Conservation (phyloP, 1,139 yeast genomes). For the Nakaseomyces delphensis region DNA sequence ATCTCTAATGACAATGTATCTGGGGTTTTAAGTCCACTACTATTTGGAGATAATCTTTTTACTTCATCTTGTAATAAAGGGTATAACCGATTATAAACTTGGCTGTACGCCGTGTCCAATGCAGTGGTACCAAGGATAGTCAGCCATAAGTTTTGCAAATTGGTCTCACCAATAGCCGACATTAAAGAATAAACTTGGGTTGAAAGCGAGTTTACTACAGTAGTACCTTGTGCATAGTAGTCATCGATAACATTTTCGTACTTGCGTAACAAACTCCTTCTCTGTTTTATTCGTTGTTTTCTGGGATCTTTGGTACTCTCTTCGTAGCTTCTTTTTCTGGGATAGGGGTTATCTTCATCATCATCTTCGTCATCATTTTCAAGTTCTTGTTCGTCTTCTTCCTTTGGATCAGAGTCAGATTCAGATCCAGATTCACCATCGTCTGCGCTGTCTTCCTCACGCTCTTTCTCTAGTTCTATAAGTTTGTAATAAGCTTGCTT, state of each 20-base stretch:
- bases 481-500: constrained; percentile 48
- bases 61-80: constrained; percentile 82
- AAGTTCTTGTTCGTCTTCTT: constrained; percentile 29
- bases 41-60: constrained; percentile 47
- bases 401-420: constrained; percentile 26
- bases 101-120: constrained; percentile 64
- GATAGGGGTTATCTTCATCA: constrained; percentile 33
- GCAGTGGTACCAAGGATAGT: constrained; percentile 86
- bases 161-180: constrained; percentile 71
- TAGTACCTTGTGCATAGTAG: constrained; percentile 78
- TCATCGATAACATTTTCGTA: constrained; percentile 53
- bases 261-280: constrained; percentile 33
- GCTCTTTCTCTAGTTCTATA: constrained; percentile 33
- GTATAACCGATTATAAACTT: constrained; percentile 61
- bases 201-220: constrained; percentile 65
- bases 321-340: constrained; percentile 2
- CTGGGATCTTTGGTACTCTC: constrained; percentile 25
- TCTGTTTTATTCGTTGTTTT: constrained; percentile 28
- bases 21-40: constrained; percentile 30
- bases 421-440: constrained; percentile 24
- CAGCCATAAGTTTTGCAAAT: constrained; percentile 69
- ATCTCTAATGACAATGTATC: constrained; percentile 58
- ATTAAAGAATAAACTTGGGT: constrained; percentile 72
- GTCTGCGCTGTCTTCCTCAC: constrained; percentile 42
- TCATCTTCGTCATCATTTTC: constrained; percentile 29